A percentile compares a stretch with the other conserved stretches of the same genome.
Conservation (phyloP, 768 basidiomycete genomes). For the Rhodosporidiobolus sp. region DNA sequence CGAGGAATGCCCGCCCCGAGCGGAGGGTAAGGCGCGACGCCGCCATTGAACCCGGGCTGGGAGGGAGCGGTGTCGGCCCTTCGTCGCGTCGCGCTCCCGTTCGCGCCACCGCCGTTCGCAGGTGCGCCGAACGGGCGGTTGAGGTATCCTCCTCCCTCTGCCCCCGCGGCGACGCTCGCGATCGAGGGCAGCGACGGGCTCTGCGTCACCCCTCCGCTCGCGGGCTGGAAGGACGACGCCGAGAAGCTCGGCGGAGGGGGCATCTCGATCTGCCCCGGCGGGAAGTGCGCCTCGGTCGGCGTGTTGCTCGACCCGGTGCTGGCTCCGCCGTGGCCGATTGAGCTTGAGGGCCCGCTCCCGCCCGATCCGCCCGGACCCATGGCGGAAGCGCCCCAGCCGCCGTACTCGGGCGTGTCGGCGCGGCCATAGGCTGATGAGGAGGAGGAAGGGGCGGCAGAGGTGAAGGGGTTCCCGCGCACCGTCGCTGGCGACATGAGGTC, state of each 20-base stretch:
- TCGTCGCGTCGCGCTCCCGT: neutral
- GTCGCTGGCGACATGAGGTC: constrained; percentile 30
- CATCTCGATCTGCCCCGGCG: neutral
- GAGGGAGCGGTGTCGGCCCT: constrained; percentile 35
- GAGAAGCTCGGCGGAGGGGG: neutral
- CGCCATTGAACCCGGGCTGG: neutral
- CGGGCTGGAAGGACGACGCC: neutral
- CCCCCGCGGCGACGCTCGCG: neutral
- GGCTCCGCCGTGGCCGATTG: neutral
- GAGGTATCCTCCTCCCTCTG: neutral
- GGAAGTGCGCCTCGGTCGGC: constrained; percentile 19
- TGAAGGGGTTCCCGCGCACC: constrained; percentile 12
- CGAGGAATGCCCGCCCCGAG: constrained; percentile 11
- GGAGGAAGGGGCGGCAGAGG: neutral
- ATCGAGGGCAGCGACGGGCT: constrained; percentile 28
- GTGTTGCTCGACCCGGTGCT: neutral
- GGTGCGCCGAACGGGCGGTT: constrained; percentile 17
- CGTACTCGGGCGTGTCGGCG: constrained; percentile 2
- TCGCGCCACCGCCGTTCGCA: neutral
- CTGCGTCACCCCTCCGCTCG: neutral
- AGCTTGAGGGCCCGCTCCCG: neutral
- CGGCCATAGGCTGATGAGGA: neutral
- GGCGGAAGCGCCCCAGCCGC: neutral
- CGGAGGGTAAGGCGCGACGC: constrained; percentile 7
- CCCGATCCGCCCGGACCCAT: neutral